Evolutionary conservation across 768 basidiomycete genomes (phyloP).

Genomic region (Fibroporia radiculosa): DNA sequence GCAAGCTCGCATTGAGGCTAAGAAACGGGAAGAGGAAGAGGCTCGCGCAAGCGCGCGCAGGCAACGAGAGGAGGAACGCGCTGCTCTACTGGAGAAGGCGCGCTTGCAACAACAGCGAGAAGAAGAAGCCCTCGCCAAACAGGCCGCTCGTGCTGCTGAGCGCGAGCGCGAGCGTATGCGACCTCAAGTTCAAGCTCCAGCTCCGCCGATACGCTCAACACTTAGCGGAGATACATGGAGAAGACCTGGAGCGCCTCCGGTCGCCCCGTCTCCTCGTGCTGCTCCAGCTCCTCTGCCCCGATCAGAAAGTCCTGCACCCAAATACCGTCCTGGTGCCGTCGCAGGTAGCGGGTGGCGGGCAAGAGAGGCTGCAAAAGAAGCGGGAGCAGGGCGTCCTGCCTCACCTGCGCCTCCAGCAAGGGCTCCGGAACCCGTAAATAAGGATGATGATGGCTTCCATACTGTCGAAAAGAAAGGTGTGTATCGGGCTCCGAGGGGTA

Average conservation of each 20-base stretch:
- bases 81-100: slow-evolving; percentile 44
- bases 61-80: slow-evolving; percentile 43
- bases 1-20: slow-evolving; percentile 40
- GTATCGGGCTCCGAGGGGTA: slow-evolving; percentile 21
- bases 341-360: slow-evolving; percentile 51
- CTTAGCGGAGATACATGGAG: slow-evolving; percentile 19
- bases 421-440: slow-evolving; percentile 34
- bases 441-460: slow-evolving; percentile 70
- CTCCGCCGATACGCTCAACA: slow-evolving; percentile 1
- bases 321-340: slow-evolving; percentile 37
- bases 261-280: slow-evolving; percentile 11
- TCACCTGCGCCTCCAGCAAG: slow-evolving; percentile 28
- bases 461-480: slow-evolving; percentile 39
- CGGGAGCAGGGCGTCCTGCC: slow-evolving; percentile 23
- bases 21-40: slow-evolving; percentile 59
- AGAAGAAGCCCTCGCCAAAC: slow-evolving; percentile 51
- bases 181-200: no score
- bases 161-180: slow-evolving; percentile 18
- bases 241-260: slow-evolving; percentile 18
- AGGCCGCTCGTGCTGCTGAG: slow-evolving; percentile 30
- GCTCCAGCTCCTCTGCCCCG: slow-evolving; percentile 32
- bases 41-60: slow-evolving; percentile 41
- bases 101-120: slow-evolving; percentile 58
- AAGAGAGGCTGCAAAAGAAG: slow-evolving; percentile 39
- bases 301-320: slow-evolving; percentile 44